A percentile compares a stretch with the other conserved stretches of the same genome.
These are phyloP conservation scores for Rhododendron ovatum DNA, from an alignment of 148 eudicot species.

Conservation along the genomic window DNA sequence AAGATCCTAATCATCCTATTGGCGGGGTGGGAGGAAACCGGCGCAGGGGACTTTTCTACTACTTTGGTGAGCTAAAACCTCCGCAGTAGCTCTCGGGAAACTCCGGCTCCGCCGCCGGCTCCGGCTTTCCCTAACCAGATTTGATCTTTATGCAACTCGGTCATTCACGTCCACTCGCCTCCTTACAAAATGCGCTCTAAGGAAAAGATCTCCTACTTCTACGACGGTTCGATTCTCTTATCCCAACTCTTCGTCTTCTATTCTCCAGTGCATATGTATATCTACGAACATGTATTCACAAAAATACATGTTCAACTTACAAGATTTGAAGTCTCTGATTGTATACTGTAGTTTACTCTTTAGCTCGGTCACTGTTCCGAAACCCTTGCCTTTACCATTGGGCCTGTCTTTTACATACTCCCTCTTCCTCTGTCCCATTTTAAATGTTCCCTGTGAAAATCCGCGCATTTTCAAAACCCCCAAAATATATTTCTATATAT, in stretches of 20 bases:
- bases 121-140: background rate
- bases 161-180: background rate
- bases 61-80: background rate
- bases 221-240: constrained; percentile 53
- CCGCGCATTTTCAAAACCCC: background rate
- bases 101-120: constrained; percentile 3
- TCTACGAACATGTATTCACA: background rate
- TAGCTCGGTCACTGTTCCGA: background rate
- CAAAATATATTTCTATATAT: too few species aligned
- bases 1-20: background rate
- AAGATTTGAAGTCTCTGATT: background rate
- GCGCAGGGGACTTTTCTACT: background rate
- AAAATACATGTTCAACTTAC: background rate
- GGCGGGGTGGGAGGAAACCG: background rate
- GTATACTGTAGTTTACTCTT: background rate
- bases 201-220: constrained; percentile 88
- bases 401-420: background rate
- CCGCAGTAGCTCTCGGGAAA: background rate
- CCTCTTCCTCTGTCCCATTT: background rate
- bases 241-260: background rate
- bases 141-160: background rate
- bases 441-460: too few species aligned
- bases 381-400: background rate
- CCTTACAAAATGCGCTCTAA: constrained; percentile 67
- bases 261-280: background rate